Percentiles rank a stretch among this genome's conserved stretches.
These are phyloP conservation scores for Populus simonii DNA, from an alignment of 345 rosid genomes.

Conservation along the genomic window DNA sequence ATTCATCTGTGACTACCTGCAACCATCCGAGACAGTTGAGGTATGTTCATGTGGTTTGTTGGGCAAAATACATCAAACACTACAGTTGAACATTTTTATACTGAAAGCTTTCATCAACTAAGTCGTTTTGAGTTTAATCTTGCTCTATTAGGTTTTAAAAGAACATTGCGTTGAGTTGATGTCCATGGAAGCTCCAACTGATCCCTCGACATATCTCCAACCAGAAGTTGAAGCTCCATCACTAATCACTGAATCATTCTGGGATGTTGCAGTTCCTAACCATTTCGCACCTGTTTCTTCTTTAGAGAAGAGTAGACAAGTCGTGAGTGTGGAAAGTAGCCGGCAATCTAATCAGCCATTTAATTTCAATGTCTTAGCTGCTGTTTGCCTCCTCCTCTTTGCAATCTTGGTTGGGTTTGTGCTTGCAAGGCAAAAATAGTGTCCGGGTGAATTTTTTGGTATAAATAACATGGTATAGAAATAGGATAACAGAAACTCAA, in stretches of 20 bases:
- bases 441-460: not conserved
- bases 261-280: conserved; percentile 50
- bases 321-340: conserved; percentile 9
- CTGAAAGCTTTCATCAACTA: not conserved
- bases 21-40: conserved; percentile 72
- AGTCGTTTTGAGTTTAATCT: not conserved
- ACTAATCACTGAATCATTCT: conserved; percentile 47
- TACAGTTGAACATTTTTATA: not conserved
- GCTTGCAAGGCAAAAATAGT: conserved; percentile 28
- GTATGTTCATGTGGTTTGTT: conserved; percentile 34
- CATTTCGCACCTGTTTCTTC: conserved; percentile 18
- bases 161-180: conserved; percentile 81
- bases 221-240: conserved; percentile 55
- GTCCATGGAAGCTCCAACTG: conserved; percentile 61
- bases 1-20: conserved; percentile 72
- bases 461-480: not conserved
- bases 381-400: conserved; percentile 52
- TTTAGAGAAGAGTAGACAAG: conserved; percentile 30
- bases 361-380: conserved; percentile 34
- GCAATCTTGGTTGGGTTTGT: conserved; percentile 50
- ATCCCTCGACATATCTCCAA: conserved; percentile 48
- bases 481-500: no score
- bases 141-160: conserved; percentile 52
- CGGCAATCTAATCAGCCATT: conserved; percentile 5
- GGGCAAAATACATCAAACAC: not conserved